Conservation (phyloP, 345 rosid genomes). For the Gossypium arboreum region DNA sequence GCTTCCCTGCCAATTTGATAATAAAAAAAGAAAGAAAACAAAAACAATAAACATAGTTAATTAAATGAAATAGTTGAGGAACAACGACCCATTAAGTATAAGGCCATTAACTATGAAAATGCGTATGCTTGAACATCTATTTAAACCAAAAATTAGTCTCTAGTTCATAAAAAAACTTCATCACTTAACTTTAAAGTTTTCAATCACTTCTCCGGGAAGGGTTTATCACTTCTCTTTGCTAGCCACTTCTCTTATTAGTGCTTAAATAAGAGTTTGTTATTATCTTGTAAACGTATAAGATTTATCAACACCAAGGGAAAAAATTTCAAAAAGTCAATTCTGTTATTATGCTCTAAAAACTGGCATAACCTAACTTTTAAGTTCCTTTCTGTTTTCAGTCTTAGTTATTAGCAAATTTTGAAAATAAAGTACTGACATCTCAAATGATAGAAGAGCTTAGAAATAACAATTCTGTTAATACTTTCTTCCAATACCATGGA, state of each 20-base stretch:
- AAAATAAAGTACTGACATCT: not conserved
- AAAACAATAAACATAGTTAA: not conserved
- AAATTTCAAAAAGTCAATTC: not conserved
- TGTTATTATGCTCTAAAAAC: not conserved
- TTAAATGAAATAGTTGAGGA: not conserved
- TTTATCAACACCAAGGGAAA: not conserved
- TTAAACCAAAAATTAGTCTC: not conserved
- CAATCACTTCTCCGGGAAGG: not conserved
- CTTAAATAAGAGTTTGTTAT: not conserved
- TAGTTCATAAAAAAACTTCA: not conserved
- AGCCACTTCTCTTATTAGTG: not conserved
- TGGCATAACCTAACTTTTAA: not conserved
- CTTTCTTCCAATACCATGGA: not conserved
- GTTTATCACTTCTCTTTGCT: not conserved
- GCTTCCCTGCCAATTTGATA: constrained; percentile 67
- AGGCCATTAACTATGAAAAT: not conserved
- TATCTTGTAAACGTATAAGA: not conserved
- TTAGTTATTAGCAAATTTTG: not conserved
- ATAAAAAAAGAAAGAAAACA: not conserved
- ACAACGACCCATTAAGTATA: not conserved
- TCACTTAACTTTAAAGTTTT: not conserved
- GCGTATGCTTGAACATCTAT: not conserved
- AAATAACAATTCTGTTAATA: not conserved
- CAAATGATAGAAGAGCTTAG: not conserved
- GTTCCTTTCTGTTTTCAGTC: not conserved